Conservation (phyloP, 2,329 filamentous ascomycete species). For the Nemania diffusa region DNA sequence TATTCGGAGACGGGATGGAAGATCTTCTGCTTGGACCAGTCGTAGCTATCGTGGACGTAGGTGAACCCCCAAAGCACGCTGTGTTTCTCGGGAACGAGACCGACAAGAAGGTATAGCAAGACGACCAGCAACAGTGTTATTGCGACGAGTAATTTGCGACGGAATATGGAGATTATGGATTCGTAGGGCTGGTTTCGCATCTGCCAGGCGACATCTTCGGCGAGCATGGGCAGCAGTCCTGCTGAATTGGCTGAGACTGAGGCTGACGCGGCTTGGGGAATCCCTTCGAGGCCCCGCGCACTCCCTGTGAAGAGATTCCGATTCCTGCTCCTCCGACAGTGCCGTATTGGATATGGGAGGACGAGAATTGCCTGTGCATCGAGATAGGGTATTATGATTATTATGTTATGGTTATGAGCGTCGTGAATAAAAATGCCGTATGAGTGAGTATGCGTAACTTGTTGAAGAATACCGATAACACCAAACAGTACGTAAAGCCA, state of each 20-base stretch:
- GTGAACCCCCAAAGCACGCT: constrained; percentile 44
- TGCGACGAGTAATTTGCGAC: constrained; percentile 42
- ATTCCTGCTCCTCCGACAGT: constrained; percentile 4
- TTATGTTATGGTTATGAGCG: background rate
- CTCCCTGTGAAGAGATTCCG: background rate
- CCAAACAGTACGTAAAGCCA: constrained; percentile 8
- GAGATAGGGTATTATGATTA: constrained; percentile 20
- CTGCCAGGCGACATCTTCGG: constrained; percentile 47
- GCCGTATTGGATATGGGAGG: constrained; percentile 16
- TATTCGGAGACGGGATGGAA: constrained; percentile 44
- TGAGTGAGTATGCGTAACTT: no score
- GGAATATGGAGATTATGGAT: constrained; percentile 42
- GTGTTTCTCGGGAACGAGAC: constrained; percentile 42
- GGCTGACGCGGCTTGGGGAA: constrained; percentile 3
- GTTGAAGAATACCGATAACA: background rate
- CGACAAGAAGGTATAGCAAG: constrained; percentile 45
- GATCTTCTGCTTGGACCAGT: constrained; percentile 46
- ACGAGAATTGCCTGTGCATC: constrained; percentile 24
- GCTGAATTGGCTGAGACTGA: constrained; percentile 4
- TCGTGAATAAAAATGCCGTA: constrained; percentile 5
- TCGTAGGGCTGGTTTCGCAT: constrained; percentile 39
- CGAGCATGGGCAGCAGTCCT: constrained; percentile 41
- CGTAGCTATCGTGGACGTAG: constrained; percentile 45
- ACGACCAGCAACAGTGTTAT: constrained; percentile 37
- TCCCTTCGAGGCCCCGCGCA: constrained; percentile 5